phyloP scores from a whole-genome alignment of 208 protist species.

The Leishmania aethiopica region DNA sequence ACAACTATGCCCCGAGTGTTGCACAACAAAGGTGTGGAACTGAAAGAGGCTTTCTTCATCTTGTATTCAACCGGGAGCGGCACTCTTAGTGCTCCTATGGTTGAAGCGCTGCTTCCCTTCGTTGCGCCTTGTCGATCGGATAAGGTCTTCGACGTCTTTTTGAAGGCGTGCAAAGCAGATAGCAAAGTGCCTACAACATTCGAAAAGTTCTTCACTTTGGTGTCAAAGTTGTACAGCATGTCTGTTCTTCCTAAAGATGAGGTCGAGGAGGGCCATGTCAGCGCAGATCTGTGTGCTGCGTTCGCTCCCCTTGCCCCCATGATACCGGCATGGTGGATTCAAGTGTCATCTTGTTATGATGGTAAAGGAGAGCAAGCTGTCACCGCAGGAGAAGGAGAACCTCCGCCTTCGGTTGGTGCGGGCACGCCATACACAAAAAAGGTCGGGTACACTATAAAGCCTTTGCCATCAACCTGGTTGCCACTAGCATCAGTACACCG shows the following conservation, averaged over 20 bases:
- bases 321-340: constrained; percentile 56
- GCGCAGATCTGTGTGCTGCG: constrained; percentile 24
- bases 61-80: constrained; percentile 55
- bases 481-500: constrained; percentile 19
- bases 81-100: constrained; percentile 29
- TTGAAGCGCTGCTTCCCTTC: constrained; percentile 39
- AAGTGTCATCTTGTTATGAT: constrained; percentile 58
- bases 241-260: constrained; percentile 5
- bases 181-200: constrained; percentile 48
- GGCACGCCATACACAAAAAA: constrained; percentile 44
- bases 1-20: constrained; percentile 5
- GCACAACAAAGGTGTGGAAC: constrained; percentile 67
- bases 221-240: constrained; percentile 27
- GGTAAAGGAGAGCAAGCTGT: constrained; percentile 50
- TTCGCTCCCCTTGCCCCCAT: constrained; percentile 47
- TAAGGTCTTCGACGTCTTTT: constrained; percentile 34
- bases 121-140: constrained; percentile 33
- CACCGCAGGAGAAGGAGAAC: constrained; percentile 37
- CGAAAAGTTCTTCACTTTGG: constrained; percentile 62
- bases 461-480: constrained; percentile 46
- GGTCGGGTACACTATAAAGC: constrained; percentile 59
- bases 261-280: not conserved
- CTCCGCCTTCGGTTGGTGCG: constrained; percentile 41
- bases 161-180: constrained; percentile 40
- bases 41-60: constrained; percentile 64